A percentile compares a stretch with the other conserved stretches of the same genome.
Conservation (phyloP, 805 yeast genomes). For the Kluyveromyces nonfermentans region DNA sequence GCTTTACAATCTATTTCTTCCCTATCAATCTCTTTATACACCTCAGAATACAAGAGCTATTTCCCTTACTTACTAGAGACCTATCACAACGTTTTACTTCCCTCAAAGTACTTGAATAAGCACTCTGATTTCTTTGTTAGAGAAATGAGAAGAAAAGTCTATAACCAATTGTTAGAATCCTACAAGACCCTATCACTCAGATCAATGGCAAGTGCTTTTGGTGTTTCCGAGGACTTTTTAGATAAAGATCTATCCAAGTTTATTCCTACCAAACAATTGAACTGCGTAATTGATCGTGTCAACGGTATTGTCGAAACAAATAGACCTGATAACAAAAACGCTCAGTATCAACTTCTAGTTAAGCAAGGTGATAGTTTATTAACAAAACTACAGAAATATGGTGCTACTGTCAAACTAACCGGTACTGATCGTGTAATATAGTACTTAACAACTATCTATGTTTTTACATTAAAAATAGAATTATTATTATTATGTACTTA, state of each 20-base stretch:
- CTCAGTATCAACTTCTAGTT: constrained; percentile 79
- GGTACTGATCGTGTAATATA: constrained; percentile 66
- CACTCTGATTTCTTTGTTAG: constrained; percentile 82
- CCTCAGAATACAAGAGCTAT: constrained; percentile 75
- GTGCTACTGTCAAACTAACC: constrained; percentile 92
- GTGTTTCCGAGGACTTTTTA: constrained; percentile 77
- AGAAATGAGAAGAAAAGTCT: constrained; percentile 91
- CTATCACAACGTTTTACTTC: constrained; percentile 58
- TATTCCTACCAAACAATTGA: constrained; percentile 86
- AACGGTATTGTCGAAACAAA: constrained; percentile 93
- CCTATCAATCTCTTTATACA: constrained; percentile 77
- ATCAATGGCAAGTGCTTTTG: constrained; percentile 92
- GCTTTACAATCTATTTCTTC: constrained; percentile 72
- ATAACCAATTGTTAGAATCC: constrained; percentile 87
- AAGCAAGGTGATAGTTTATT: constrained; percentile 88
- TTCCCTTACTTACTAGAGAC: constrained; percentile 71
- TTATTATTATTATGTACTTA: too few species aligned
- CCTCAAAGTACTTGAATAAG: constrained; percentile 56
- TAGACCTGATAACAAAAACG: constrained; percentile 92
- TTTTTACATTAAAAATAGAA: too few species aligned
- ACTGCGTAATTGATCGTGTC: constrained; percentile 92
- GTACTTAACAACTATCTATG: not conserved
- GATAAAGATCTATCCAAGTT: constrained; percentile 83
- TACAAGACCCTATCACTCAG: constrained; percentile 82
- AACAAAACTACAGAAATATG: constrained; percentile 92